A percentile compares a stretch with the other conserved stretches of the same genome.
Evolutionary conservation across 2,329 filamentous ascomycete genomes (phyloP).

Genomic region (Lasiodiplodia hormozganensis): DNA sequence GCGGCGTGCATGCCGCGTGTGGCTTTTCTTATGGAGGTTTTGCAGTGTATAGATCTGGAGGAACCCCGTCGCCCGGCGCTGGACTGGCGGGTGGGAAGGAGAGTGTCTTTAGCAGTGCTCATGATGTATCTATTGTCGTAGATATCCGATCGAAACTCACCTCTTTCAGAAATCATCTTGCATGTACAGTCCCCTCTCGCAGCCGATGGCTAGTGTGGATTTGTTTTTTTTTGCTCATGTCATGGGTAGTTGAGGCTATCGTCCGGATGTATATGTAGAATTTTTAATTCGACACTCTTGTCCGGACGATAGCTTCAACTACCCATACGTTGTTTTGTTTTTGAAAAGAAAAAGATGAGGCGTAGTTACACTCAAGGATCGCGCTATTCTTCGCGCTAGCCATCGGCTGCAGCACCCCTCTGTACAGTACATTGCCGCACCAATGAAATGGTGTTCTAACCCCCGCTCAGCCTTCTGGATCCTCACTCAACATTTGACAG

Average conservation of each 20-base stretch:
- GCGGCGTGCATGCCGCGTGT: neutral
- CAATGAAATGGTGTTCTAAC: too few species aligned
- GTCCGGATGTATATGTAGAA: too few species aligned
- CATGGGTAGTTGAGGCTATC: too few species aligned
- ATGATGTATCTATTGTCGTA: slow-evolving; percentile 1
- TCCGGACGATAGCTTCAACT: too few species aligned
- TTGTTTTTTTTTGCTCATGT: too few species aligned
- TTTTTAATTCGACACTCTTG: too few species aligned
- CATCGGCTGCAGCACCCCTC: neutral
- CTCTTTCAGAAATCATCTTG: neutral
- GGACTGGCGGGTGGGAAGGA: neutral
- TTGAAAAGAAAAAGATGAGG: too few species aligned
- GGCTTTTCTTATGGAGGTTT: neutral
- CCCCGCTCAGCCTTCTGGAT: neutral
- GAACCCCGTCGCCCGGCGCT: neutral
- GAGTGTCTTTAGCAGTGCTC: neutral
- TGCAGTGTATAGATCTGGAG: slow-evolving; percentile 3
- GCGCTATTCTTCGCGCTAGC: too few species aligned
- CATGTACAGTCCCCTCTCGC: neutral
- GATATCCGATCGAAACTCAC: slow-evolving; percentile 17
- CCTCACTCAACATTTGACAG: neutral
- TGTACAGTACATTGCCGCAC: neutral
- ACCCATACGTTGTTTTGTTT: too few species aligned
- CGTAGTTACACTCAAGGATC: too few species aligned
- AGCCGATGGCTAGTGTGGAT: neutral